Base-by-base conservation (phyloP, 331 rosid genomes). In the Telfairia occidentalis region DNA sequence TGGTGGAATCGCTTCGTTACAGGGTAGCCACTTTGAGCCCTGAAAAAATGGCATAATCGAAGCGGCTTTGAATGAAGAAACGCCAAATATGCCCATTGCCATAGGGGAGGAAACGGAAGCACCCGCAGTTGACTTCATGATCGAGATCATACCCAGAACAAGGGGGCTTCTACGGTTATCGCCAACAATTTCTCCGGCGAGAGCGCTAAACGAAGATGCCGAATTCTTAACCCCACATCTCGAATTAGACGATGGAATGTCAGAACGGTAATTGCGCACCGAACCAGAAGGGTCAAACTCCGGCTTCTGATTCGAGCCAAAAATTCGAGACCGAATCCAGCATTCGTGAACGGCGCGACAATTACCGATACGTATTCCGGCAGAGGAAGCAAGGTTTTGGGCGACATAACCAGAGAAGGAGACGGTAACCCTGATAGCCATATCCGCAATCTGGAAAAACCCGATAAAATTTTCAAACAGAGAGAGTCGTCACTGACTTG, bases 391-490 rank as follows among this genome's bases (percentile, higher is more conserved):
- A 6, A 95, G 84, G 66, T 84, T 92, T 35, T 90, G 92, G 82
- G 97, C 97, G 13, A 91, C 90, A 2, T 90, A 92, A 78, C 97
- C 90, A 13, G 99, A 92, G 82, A 86, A 89, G 77, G 84, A 73
- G 24, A 90, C 72, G 58, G 99, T 90, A 8, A 88, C 90, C 0
- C 96, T 91, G 24, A 92, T 80, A 52, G 99, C 96, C 98, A 95
- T 95, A 7, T 74, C 7, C 10, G 50, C 18, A 28, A 90, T 77
- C 40, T 78, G 65, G 80, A 86, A 38, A 18, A 84, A 70, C 28
- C n/a, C 35, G 32, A 54, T 15, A 74, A 85, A 65, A 81, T 74
- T 3, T 15, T 70, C 86, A 79, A 83, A 78, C 85, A 91, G 82
- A 10, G 85, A 81, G 82, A 81, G 82, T 24, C 73, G 28, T 79